phyloP scores from a whole-genome alignment of 805 yeast species.

The Saturnispora dispora region DNA sequence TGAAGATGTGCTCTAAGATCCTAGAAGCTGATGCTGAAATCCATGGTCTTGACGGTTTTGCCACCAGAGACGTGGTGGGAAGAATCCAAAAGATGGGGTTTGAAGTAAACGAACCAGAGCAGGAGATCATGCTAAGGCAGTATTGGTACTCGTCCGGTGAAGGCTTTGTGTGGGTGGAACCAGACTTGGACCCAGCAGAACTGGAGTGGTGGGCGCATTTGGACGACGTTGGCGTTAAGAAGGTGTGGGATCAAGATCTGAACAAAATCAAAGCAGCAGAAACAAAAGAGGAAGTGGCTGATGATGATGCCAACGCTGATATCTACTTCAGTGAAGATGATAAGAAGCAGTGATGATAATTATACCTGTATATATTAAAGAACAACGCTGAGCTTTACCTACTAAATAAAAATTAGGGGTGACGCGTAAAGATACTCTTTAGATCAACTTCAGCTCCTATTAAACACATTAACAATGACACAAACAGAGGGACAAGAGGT shows the following conservation, averaged over 20 bases:
- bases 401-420: neutral
- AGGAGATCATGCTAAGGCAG: constrained; percentile 63
- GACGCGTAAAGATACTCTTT: constrained; percentile 4
- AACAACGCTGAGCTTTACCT: constrained; percentile 1
- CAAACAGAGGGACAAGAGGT: constrained; percentile 2
- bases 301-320: constrained; percentile 14
- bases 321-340: constrained; percentile 11
- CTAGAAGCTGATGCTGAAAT: constrained; percentile 55
- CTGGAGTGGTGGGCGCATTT: constrained; percentile 30
- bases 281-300: constrained; percentile 11
- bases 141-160: constrained; percentile 86
- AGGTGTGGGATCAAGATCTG: constrained; percentile 24
- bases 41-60: constrained; percentile 36
- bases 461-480: neutral
- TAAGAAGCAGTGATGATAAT: neutral
- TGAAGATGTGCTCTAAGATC: constrained; percentile 55
- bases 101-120: constrained; percentile 44
- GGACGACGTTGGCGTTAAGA: constrained; percentile 22
- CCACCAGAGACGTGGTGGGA: constrained; percentile 25
- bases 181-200: constrained; percentile 85
- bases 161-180: constrained; percentile 83
- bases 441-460: neutral
- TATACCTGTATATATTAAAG: neutral
- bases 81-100: constrained; percentile 30
- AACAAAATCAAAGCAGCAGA: constrained; percentile 16